Percentiles rank a stretch among this genome's conserved stretches.
Evolutionary conservation across 1,284 basidiomycete species (phyloP).

Genomic region (Coniferiporia sulphurascens): DNA sequence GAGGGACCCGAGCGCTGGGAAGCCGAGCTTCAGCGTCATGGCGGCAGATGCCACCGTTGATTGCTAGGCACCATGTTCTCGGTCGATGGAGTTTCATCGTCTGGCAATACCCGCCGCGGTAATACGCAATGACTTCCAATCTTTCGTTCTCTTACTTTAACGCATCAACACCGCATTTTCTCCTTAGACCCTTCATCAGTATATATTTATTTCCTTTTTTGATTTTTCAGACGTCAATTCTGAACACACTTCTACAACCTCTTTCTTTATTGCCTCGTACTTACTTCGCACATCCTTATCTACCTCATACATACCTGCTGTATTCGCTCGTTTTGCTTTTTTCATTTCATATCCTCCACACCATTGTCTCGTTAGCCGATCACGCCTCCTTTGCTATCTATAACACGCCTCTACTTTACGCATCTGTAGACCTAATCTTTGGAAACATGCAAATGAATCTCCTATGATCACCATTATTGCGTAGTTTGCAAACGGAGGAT

Average conservation of each 20-base stretch:
- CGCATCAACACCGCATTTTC: background rate
- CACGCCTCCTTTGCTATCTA: background rate
- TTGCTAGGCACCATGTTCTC: background rate
- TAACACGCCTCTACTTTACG: background rate
- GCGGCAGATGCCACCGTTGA: slow-evolving; percentile 6
- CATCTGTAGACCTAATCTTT: background rate
- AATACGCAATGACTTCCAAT: background rate
- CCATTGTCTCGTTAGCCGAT: slow-evolving; percentile 7
- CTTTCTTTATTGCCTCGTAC: background rate
- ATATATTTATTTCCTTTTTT: slow-evolving; percentile 7
- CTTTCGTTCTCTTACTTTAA: background rate
- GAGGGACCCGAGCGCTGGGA: slow-evolving; percentile 64
- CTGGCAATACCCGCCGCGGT: background rate
- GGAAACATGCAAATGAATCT: background rate
- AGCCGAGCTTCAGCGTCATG: slow-evolving; percentile 25
- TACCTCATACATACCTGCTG: background rate
- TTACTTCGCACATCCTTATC: slow-evolving; percentile 1
- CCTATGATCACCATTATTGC: background rate
- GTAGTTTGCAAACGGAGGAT: too few species aligned
- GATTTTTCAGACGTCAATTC: background rate
- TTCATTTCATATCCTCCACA: background rate
- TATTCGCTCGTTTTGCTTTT: background rate
- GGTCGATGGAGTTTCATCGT: background rate
- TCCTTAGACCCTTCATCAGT: background rate
- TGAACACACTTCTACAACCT: slow-evolving; percentile 3